phyloP scores from a whole-genome alignment of 306 rosid species.

The Trichosanthes cucumerina region DNA sequence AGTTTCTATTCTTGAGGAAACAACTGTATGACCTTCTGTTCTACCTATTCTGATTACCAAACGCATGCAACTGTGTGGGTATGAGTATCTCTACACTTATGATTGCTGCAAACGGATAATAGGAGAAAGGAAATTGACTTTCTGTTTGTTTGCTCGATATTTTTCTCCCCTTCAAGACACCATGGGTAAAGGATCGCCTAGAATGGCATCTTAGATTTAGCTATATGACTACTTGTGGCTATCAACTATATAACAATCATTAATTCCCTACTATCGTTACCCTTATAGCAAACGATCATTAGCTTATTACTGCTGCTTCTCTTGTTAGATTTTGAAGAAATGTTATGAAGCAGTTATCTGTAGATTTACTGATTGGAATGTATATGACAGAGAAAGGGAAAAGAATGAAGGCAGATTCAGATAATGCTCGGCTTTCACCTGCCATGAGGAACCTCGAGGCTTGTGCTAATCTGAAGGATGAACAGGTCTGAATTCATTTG shows the following conservation, averaged over 20 bases:
- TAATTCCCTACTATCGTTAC: not conserved
- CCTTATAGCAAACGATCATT: not conserved
- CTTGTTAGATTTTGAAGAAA: not conserved
- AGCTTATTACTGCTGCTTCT: not conserved
- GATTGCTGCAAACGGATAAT: not conserved
- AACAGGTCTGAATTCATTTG: constrained; percentile 47
- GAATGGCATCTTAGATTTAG: not conserved
- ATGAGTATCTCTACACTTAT: not conserved
- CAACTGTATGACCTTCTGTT: not conserved
- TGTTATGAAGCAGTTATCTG: not conserved
- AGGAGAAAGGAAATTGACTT: not conserved
- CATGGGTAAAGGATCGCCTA: not conserved
- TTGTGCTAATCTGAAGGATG: constrained; percentile 75
- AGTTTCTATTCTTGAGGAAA: constrained; percentile 7
- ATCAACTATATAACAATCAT: not conserved
- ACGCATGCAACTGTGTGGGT: not conserved
- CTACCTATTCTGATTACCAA: not conserved
- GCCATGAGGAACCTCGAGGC: constrained; percentile 54
- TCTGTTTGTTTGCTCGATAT: not conserved
- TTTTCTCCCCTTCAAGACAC: not conserved
- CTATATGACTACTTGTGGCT: not conserved
- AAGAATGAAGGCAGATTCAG: constrained; percentile 73
- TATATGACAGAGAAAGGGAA: constrained; percentile 71
- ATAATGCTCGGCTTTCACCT: constrained; percentile 56
- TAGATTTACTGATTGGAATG: constrained; percentile 20